phyloP scores from a whole-genome alignment of 306 rosid species.

The Pterocarpus macrocarpus region DNA sequence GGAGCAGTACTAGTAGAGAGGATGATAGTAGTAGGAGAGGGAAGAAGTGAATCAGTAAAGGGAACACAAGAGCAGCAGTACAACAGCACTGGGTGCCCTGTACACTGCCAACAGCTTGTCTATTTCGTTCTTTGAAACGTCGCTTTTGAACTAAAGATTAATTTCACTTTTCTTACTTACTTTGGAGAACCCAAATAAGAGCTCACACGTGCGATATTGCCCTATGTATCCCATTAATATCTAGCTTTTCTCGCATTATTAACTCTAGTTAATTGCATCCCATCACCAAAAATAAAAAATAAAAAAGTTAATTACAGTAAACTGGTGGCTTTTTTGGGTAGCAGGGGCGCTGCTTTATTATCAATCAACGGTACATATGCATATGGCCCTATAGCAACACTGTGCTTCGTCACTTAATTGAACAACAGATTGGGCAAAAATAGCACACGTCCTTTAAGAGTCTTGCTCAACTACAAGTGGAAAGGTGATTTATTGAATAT shows the following conservation, averaged over 20 bases:
- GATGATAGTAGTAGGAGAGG: constrained; percentile 24
- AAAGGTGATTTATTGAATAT: constrained; percentile 23
- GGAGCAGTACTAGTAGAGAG: constrained; percentile 19
- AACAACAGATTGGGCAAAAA: constrained; percentile 10
- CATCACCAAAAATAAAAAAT: too few species aligned
- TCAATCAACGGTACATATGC: neutral
- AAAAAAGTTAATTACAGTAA: constrained; percentile 5
- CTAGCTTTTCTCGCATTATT: neutral
- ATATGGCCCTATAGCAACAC: constrained; percentile 21
- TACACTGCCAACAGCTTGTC: constrained; percentile 64
- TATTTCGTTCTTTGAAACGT: constrained; percentile 62
- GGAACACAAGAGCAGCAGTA: constrained; percentile 33
- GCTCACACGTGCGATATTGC: constrained; percentile 38
- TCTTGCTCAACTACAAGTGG: constrained; percentile 14
- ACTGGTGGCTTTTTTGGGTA: constrained; percentile 10
- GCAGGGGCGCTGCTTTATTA: constrained; percentile 22
- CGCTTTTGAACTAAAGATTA: constrained; percentile 59
- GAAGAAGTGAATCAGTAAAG: constrained; percentile 39
- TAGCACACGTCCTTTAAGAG: constrained; percentile 17
- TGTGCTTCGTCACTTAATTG: constrained; percentile 35
- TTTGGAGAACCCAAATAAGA: constrained; percentile 31
- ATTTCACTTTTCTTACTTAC: constrained; percentile 23
- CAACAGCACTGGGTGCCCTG: constrained; percentile 56
- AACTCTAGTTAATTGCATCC: neutral
- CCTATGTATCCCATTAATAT: neutral